phyloP scores from a whole-genome alignment of 768 basidiomycete genomes.

The Suillus cothurnatus region DNA sequence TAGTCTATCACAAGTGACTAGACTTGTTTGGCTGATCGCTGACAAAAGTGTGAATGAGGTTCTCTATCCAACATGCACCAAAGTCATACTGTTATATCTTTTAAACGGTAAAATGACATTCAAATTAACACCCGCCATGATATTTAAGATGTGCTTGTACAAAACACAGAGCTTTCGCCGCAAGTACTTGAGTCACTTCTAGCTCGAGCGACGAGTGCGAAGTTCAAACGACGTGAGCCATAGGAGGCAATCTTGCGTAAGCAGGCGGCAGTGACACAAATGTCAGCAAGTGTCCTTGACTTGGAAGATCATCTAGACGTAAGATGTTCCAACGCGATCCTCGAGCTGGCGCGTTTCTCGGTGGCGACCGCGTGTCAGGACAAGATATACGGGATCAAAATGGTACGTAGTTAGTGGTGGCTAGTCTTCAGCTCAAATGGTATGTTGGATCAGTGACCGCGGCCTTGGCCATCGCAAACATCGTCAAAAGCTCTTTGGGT shows the following conservation, averaged over 20 bases:
- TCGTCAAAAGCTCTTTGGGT: constrained; percentile 94
- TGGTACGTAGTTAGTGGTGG: constrained; percentile 49
- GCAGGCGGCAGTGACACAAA: constrained; percentile 1
- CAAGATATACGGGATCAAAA: constrained; percentile 97
- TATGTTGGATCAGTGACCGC: constrained; percentile 70
- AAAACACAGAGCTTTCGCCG: background rate
- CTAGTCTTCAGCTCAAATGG: constrained; percentile 1
- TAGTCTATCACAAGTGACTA: background rate
- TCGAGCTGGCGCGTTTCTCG: constrained; percentile 87
- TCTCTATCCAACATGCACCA: background rate
- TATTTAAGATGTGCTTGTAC: background rate
- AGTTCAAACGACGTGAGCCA: background rate
- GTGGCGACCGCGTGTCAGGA: constrained; percentile 91
- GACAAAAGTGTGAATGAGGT: background rate
- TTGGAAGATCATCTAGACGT: constrained; percentile 11
- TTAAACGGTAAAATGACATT: background rate
- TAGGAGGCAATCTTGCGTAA: constrained; percentile 9
- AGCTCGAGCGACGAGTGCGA: background rate
- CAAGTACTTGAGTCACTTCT: background rate
- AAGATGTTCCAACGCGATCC: constrained; percentile 91
- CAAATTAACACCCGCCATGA: background rate
- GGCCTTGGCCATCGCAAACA: constrained; percentile 95
- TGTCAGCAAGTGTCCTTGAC: background rate
- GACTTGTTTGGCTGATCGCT: background rate
- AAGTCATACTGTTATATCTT: too few relatives aligned